Evolutionary conservation across 2,329 filamentous ascomycete species (phyloP), one percentile per base, ranked within the genome.

Genomic region (Metarhizium rileyi): DNA sequence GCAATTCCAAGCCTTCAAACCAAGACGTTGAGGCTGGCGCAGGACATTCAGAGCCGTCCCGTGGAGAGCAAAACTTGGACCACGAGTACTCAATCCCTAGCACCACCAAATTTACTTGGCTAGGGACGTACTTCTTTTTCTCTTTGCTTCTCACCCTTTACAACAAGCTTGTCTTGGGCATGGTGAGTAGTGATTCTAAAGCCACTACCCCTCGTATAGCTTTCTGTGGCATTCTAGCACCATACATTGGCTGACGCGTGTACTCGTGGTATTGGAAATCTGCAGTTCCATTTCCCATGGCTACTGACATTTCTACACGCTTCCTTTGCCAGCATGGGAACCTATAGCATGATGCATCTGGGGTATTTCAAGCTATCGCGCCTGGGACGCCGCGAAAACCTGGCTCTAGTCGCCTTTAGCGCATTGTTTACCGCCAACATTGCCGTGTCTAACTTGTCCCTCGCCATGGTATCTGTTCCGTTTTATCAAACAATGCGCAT

Each of bases 401-500:
- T 78, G 40, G 70, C 73, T n/a, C 70, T 81, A 38, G 64, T 79
- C 28, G 70, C 74, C 44, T 83, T 83, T 61, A 82, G 79, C 33
- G 68, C 75, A 38, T 70, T 83, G 7, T 83, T 81, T 63, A 82
- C 79, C 16, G 70, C 78, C 61, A 83, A 83, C 63, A 81, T 83
- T 56, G 79, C 79, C 51, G 74, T 81, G 43, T 80, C 77, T n/a
- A 82, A 82, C 63, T 70, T 81, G 23, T 81, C 78, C n/a, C 69
- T 82, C 35, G 69, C 68, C 52, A 73, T 80, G 72, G 78, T 80
- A 35, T 82, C 80, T 0, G 76, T 83, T n/a, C 76, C 80, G 2
- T 83, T 83, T 63, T 81, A 83, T 63, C 80, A 83, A 62, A 78
- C 81, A 51, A 75, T 83, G 63, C 74, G 80, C 54, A 80, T 80